These are phyloP conservation scores for Termitomyces sp. DNA, from an alignment of 1,284 basidiomycete genomes.

Conservation along the genomic window DNA sequence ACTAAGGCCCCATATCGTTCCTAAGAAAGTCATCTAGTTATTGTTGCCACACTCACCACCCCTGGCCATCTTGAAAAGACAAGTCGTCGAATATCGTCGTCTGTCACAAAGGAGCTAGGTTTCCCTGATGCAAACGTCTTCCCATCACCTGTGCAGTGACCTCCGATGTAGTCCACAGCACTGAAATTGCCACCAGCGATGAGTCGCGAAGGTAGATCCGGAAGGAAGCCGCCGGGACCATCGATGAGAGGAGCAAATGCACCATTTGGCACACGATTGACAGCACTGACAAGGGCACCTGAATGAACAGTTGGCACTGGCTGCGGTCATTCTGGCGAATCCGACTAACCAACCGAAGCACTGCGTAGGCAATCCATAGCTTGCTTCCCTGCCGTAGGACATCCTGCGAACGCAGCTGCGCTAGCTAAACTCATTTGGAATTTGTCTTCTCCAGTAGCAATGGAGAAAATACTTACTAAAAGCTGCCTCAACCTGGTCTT, in stretches of 20 bases:
- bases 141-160: conserved; percentile 42
- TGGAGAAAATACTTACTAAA: conserved; percentile 24
- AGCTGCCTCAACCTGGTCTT: conserved; percentile 25
- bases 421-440: neutral
- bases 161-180: conserved; percentile 36
- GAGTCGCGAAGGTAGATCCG: conserved; percentile 36
- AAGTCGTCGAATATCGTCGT: conserved; percentile 33
- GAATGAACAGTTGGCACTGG: neutral
- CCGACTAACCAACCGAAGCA: neutral
- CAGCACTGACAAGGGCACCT: conserved; percentile 34
- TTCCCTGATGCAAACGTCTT: conserved; percentile 35
- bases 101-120: conserved; percentile 34
- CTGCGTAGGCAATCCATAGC: neutral
- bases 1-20: neutral
- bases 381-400: neutral
- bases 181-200: conserved; percentile 33
- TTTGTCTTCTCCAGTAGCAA: neutral
- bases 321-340: neutral
- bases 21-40: neutral
- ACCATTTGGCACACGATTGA: conserved; percentile 31
- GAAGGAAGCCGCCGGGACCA: conserved; percentile 32
- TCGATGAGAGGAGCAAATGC: conserved; percentile 34
- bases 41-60: conserved; percentile 29
- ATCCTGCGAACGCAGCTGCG: neutral
- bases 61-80: conserved; percentile 35